A percentile compares a stretch with the other conserved stretches of the same genome.
Evolutionary conservation across 805 yeast genomes (phyloP).

Genomic region (Candida jianshihensis): DNA sequence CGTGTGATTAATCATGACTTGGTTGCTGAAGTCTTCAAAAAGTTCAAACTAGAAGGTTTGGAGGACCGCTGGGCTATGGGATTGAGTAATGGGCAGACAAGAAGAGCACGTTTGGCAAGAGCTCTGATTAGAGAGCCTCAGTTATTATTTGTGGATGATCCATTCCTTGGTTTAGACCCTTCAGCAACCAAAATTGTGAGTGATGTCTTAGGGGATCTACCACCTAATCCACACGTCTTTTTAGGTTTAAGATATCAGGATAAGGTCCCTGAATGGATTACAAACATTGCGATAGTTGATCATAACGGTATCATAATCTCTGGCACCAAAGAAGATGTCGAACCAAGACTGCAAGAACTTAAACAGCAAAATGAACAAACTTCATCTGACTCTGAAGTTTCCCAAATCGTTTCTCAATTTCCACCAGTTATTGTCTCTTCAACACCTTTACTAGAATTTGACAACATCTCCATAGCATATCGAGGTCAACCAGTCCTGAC

Average conservation of each 20-base stretch:
- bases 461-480: conserved; percentile 59
- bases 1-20: conserved; percentile 26
- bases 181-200: conserved; percentile 56
- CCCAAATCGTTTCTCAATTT: not conserved
- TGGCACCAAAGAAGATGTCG: conserved; percentile 35
- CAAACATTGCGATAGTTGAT: conserved; percentile 60
- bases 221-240: conserved; percentile 49
- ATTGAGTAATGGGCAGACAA: conserved; percentile 86
- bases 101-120: conserved; percentile 83
- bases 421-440: conserved; percentile 7
- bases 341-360: conserved; percentile 16
- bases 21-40: conserved; percentile 37
- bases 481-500: conserved; percentile 52
- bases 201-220: conserved; percentile 36
- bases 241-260: conserved; percentile 78
- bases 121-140: conserved; percentile 60
- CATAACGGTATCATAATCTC: conserved; percentile 42
- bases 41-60: conserved; percentile 49
- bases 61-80: conserved; percentile 76
- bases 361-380: conserved; percentile 11
- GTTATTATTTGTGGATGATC: conserved; percentile 77
- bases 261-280: conserved; percentile 70
- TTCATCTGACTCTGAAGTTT: not conserved
- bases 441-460: conserved; percentile 40
- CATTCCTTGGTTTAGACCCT: conserved; percentile 88